Evolutionary conservation across 495 filamentous ascomycete species (phyloP), one percentile per base, ranked within the genome.

Genomic region (Usnea hakonensis): DNA sequence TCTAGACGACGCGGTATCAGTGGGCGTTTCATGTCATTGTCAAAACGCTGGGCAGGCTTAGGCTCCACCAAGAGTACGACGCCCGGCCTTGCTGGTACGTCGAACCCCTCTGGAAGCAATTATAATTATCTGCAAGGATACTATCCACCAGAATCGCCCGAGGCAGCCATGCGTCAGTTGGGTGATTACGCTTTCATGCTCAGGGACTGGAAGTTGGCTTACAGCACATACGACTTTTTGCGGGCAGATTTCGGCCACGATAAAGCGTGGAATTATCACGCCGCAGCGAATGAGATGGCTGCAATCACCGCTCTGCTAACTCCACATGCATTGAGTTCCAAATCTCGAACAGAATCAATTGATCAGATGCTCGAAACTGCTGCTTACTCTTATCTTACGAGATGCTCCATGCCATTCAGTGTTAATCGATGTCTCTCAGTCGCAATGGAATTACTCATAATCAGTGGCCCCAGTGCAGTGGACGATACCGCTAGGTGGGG

Each of bases 141-240:
- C 70, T 98, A 97, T 72, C 78, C 80, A n/a, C 88, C 87, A 9
- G 90, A 94, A 57, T 75, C 85, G 0, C 85, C 90, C 0, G 94
- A 98, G 76, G 91, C 94, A 19, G 80, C 90, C 58, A 88, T 98
- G 84, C 87, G 94, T 16, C 94, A 93, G 67, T 79, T 98, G 55
- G 94, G 90, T 17, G 94, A 98, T 69, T 98, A 90, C 73, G 86
- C 91, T 8, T 95, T 97, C 67, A 95, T 97, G 88, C 81, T 98
- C 28, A 84, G 94, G 30, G 94, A 98, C 72, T 97, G 85, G 83
- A 95, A 92, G 71, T 77, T 98, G n/a, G 87, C 94, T 50, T 83
- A 91, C 66, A 89, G 85, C 11, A 92, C 88, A 0, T 98, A 96
- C 72, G 94, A 97, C 23, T 79, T 97, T 19, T 78, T 98, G 5